A percentile compares a stretch with the other conserved stretches of the same genome.
These are phyloP conservation scores for Thelonectria blattea DNA, from an alignment of 2,329 filamentous ascomycete genomes.

Conservation along the genomic window DNA sequence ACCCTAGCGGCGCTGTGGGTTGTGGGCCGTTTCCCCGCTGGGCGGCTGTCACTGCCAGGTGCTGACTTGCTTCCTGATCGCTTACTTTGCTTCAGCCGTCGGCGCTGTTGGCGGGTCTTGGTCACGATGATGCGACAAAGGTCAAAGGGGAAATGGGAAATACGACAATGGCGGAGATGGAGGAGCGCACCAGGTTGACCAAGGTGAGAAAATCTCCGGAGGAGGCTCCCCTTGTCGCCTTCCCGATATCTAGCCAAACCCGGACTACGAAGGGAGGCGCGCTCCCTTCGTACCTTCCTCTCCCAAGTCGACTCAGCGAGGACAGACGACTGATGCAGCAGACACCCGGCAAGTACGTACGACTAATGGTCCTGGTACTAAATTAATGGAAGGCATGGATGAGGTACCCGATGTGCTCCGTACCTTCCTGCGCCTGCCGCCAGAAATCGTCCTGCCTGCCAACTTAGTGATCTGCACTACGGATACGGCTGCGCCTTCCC, in stretches of 20 bases:
- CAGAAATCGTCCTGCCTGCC: neutral
- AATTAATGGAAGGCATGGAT: neutral
- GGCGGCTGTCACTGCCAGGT: constrained; percentile 33
- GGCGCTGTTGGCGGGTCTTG: constrained; percentile 17
- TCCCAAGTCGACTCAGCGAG: too few relatives aligned
- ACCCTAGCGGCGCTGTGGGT: constrained; percentile 15
- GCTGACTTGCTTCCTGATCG: constrained; percentile 30
- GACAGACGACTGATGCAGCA: too few relatives aligned
- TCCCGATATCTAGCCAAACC: neutral
- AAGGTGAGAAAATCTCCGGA: neutral
- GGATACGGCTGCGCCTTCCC: neutral
- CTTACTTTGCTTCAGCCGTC: constrained; percentile 22
- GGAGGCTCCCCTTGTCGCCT: neutral
- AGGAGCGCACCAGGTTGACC: neutral
- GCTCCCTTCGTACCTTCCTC: neutral
- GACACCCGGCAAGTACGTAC: too few relatives aligned
- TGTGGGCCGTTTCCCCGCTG: constrained; percentile 32
- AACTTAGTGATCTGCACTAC: neutral
- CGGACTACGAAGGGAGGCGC: neutral
- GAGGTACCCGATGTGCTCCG: neutral
- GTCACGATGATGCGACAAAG: constrained; percentile 23
- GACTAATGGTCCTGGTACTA: too few relatives aligned
- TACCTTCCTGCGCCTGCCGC: neutral
- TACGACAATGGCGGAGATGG: constrained; percentile 9
- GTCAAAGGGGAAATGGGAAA: constrained; percentile 16